Base-by-base conservation (phyloP, 768 basidiomycete genomes). In the Mycena albidolilacea region DNA sequence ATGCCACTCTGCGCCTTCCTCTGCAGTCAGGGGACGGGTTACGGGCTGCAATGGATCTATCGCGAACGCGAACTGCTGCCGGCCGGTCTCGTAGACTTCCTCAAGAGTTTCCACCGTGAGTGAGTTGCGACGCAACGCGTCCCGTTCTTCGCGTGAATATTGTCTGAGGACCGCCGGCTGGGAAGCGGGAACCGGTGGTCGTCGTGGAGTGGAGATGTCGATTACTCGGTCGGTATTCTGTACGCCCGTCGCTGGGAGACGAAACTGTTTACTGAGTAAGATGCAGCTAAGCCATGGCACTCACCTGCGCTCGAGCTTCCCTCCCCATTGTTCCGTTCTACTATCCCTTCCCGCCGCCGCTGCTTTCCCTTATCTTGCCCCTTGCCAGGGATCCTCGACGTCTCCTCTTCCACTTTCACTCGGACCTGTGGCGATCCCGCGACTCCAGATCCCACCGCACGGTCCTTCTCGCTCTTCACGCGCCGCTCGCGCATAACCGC, bases 391-490 rank as follows among this genome's bases (percentile, higher is more conserved):
- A 72, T 38, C 14, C 65, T 35, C 30, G 65, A 41, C 41, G 39
- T 57, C 41, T 54, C 59, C 59, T 72, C 65, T 41, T 72, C 71
- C 7, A 55, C 38, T 52, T 72, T 72, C 3, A 71, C 52, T 46
- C 50, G 9, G 37, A 70, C 64, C 35, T 38, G 41, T 19, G 2
- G 41, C 37, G 2, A 30, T 38, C n/a, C 54, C 2, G 21, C 58
- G 15, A 2, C 50, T 38, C 38, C n/a, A n/a, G 3, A 9, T 23
- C 6, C 17, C 55, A 30, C 44, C 41, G 14, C 35, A 17, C 9
- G 14, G 2, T 21, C 14, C 35, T 21, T 35, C 54, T 10, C 48
- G 11, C 3, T 38, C 41, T 58, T 48, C 41, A 21, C 52, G 14
- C 48, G 35, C 43, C 66, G 41, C 46, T 39, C 54, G 3, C 7